Conservation (phyloP, 75 land plant species). For the Picea sitchensis region DNA sequence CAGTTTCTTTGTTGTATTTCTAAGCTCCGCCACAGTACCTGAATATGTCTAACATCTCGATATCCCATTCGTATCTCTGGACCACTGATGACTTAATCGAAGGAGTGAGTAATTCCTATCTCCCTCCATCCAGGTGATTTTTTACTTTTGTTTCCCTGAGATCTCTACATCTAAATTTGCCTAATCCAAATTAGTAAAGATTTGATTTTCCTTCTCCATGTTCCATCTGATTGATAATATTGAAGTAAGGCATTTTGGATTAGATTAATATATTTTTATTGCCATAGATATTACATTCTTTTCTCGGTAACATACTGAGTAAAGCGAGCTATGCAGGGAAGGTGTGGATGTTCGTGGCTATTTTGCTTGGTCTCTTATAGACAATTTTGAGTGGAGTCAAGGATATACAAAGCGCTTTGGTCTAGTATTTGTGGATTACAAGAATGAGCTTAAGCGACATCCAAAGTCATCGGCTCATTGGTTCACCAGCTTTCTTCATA, state of each 20-base stretch:
- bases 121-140: too few relatives aligned
- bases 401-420: conserved; percentile 86
- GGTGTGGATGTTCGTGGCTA: conserved; percentile 77
- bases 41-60: too few relatives aligned
- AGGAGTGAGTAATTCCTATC: too few relatives aligned
- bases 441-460: conserved; percentile 58
- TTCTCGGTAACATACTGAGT: background rate
- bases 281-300: background rate
- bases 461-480: conserved; percentile 75
- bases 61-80: too few relatives aligned
- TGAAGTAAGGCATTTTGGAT: background rate
- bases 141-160: too few relatives aligned
- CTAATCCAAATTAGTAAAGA: too few relatives aligned
- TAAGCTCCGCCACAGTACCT: too few relatives aligned
- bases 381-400: conserved; percentile 82
- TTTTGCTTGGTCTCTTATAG: conserved; percentile 83
- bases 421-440: conserved; percentile 72
- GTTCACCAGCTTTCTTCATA: conserved; percentile 43
- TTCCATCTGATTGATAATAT: background rate
- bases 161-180: too few relatives aligned
- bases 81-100: too few relatives aligned
- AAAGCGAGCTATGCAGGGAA: conserved; percentile 39
- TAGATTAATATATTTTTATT: background rate
- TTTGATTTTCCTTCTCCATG: too few relatives aligned
- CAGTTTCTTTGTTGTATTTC: too few relatives aligned